Evolutionary conservation across 768 basidiomycete genomes (phyloP).

Genomic region (Termitomyces sp.): DNA sequence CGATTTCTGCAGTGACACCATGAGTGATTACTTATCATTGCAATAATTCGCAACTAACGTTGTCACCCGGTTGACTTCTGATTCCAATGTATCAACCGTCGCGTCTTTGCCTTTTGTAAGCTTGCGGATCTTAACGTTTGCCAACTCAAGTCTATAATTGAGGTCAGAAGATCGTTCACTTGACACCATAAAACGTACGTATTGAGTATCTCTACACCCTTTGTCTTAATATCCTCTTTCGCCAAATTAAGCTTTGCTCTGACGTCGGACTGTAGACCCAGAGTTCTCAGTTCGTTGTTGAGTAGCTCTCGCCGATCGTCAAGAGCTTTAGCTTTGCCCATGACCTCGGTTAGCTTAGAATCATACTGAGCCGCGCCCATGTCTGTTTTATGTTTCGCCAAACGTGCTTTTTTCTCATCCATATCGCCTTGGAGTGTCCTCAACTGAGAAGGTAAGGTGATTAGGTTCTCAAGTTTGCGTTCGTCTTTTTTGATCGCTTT

Average conservation of each 20-base stretch:
- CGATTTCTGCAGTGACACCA: slow-evolving; percentile 44
- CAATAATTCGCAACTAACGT: slow-evolving; percentile 37
- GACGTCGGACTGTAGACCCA: slow-evolving; percentile 76
- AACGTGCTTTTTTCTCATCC: slow-evolving; percentile 57
- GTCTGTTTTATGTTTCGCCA: slow-evolving; percentile 55
- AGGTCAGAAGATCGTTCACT: not conserved
- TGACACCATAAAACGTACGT: slow-evolving; percentile 43
- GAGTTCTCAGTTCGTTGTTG: slow-evolving; percentile 59
- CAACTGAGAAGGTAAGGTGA: slow-evolving; percentile 48
- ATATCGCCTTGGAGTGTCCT: slow-evolving; percentile 54
- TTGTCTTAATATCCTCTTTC: slow-evolving; percentile 57
- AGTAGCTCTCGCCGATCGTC: slow-evolving; percentile 69
- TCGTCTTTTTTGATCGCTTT: slow-evolving; percentile 47
- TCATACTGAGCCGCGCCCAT: slow-evolving; percentile 62
- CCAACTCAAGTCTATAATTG: slow-evolving; percentile 50
- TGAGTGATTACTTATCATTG: not conserved
- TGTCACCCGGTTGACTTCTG: slow-evolving; percentile 53
- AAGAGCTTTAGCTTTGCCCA: slow-evolving; percentile 44
- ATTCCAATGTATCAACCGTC: slow-evolving; percentile 63
- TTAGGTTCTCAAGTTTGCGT: slow-evolving; percentile 47
- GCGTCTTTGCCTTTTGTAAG: slow-evolving; percentile 52
- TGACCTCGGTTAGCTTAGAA: slow-evolving; percentile 49
- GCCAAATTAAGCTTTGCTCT: slow-evolving; percentile 78
- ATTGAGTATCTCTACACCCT: slow-evolving; percentile 58
- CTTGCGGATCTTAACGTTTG: slow-evolving; percentile 57